Base-by-base conservation (phyloP, 371 early-diverging fungal species). In the Chytridium lagenaria region DNA sequence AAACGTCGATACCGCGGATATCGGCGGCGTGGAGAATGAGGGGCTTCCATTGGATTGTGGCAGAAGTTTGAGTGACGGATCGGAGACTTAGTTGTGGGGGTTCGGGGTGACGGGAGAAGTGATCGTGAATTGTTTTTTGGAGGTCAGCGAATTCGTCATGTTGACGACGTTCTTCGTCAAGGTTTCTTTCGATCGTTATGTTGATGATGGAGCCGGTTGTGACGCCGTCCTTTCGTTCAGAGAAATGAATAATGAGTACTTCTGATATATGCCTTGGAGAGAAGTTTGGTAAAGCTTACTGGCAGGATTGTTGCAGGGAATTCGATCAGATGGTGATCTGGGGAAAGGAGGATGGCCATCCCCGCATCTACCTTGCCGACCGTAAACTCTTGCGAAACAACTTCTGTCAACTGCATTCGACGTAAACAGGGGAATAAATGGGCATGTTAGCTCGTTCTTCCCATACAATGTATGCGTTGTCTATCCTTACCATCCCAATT, bases 261-360 rank as follows among this genome's bases (percentile, higher is more conserved):
- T 40, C 44, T 49, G 33, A 50, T 30, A 31, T 38, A 12, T 33
- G 37, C 23, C 10, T n/a, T 57, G 5, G 36, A 57, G 19, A 3
- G 36, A 52, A 30, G 30, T 55, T 19, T 30, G 7, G 7, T 26
- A 19, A 16, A 15, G 57, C 76, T 19, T 71, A 83, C 83, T 22
- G 98, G 98, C 51, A 98, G 87, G n/a, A 98, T 90, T 19, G 95
- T 86, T 0, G 97, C 93, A 1, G 98, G 98, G 76, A 98, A 97
- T 79, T 98, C 98, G 73, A 98, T 95, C 33, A 97, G 89, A 84
- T 98, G 98, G 87, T 98, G 95, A 81, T 97, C 96, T 75, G 84
- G 86, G n/a, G 86, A 84, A 59, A 98, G 83, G 51, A 98, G 88
- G 77, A 96, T 92, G 59, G 96, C 96, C 91, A 93, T 80, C 16